phyloP scores from a whole-genome alignment of 2,329 filamentous ascomycete genomes.

The Didymella pomorum region DNA sequence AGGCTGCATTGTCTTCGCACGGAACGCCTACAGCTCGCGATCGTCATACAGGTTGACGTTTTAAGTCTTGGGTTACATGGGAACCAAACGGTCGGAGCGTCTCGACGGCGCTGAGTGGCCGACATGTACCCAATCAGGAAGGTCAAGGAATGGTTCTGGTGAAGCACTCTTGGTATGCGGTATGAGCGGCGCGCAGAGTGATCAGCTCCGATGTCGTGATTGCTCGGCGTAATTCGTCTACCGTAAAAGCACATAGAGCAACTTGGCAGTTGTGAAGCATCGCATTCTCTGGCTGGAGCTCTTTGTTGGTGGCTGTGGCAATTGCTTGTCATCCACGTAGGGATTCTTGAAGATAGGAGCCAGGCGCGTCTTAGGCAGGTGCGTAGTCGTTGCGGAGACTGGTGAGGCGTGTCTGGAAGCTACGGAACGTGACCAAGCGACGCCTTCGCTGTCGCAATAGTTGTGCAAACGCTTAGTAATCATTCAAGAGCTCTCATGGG shows the following conservation, averaged over 20 bases:
- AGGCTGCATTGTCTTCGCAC: conserved; percentile 1
- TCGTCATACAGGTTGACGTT: conserved; percentile 36
- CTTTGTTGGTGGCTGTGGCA: conserved; percentile 15
- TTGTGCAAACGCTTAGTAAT: background rate
- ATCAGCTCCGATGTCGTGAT: conserved; percentile 38
- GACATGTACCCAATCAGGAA: conserved; percentile 34
- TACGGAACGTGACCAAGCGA: conserved; percentile 1
- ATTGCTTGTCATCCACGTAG: conserved; percentile 7
- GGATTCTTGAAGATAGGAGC: conserved; percentile 4
- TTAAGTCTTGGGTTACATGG: conserved; percentile 39
- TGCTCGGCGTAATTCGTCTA: conserved; percentile 34
- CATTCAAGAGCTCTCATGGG: background rate
- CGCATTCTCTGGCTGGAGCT: conserved; percentile 6
- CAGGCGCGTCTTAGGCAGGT: conserved; percentile 8
- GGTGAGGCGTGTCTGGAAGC: background rate
- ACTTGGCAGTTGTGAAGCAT: conserved; percentile 11
- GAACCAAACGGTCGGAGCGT: conserved; percentile 12
- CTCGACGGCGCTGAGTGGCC: conserved; percentile 24
- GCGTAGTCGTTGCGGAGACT: background rate
- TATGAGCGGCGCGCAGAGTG: conserved; percentile 21
- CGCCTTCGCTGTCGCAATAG: background rate
- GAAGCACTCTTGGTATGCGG: conserved; percentile 33
- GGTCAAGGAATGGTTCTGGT: conserved; percentile 32
- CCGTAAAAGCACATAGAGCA: conserved; percentile 21
- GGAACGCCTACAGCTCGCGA: conserved; percentile 35